phyloP scores from a whole-genome alignment of 345 rosid genomes.

The Hypericum androsaemum region DNA sequence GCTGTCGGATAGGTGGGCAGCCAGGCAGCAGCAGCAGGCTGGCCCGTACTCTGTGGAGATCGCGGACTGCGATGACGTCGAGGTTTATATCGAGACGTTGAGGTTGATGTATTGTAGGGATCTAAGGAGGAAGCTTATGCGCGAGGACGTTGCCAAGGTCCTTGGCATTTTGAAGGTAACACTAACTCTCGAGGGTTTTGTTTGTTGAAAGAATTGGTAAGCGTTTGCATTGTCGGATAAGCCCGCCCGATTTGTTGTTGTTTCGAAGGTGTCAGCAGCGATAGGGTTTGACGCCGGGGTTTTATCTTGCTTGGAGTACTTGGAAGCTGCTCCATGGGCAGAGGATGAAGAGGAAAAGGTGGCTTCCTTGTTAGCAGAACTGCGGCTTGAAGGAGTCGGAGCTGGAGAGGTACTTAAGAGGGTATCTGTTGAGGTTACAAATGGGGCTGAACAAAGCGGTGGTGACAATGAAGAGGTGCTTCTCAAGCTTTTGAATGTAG shows the following conservation, averaged over 20 bases:
- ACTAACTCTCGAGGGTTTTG: background rate
- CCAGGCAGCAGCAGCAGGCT: slow-evolving; percentile 42
- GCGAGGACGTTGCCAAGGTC: slow-evolving; percentile 72
- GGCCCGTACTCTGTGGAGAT: slow-evolving; percentile 79
- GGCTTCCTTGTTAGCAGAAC: slow-evolving; percentile 71
- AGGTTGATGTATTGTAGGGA: slow-evolving; percentile 92
- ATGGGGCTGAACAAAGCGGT: slow-evolving; percentile 38
- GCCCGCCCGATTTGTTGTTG: slow-evolving; percentile 9
- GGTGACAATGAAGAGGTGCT: slow-evolving; percentile 66
- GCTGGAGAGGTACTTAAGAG: slow-evolving; percentile 92
- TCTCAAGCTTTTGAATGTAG: slow-evolving; percentile 74
- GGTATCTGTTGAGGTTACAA: slow-evolving; percentile 60
- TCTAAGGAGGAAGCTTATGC: slow-evolving; percentile 88
- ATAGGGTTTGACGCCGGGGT: slow-evolving; percentile 98
- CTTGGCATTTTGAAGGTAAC: slow-evolving; percentile 88
- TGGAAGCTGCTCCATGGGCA: slow-evolving; percentile 99
- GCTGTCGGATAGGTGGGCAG: slow-evolving; percentile 76
- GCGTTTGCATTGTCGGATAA: background rate
- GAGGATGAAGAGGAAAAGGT: slow-evolving; percentile 96
- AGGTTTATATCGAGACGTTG: slow-evolving; percentile 88
- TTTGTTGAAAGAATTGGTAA: slow-evolving; percentile 1
- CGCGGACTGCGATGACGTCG: slow-evolving; percentile 95
- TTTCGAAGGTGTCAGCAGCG: slow-evolving; percentile 77
- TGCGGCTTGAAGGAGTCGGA: slow-evolving; percentile 81
- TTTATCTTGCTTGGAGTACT: slow-evolving; percentile 82